phyloP scores from a whole-genome alignment of 2,329 filamentous ascomycete genomes.

The Exophiala dermatitidis region DNA sequence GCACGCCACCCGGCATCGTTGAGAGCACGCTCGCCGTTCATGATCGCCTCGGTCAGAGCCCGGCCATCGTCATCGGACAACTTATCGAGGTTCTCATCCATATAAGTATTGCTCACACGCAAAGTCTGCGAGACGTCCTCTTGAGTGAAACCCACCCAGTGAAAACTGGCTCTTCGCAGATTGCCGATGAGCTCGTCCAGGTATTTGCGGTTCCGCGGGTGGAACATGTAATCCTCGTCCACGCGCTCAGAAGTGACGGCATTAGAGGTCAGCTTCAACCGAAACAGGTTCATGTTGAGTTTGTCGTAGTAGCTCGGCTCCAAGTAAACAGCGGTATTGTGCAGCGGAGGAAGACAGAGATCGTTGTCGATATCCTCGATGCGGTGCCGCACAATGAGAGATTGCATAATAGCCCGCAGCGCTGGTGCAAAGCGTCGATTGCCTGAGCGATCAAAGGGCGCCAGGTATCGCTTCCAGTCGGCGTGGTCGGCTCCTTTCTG shows the following conservation, averaged over 20 bases:
- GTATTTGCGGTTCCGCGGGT: slow-evolving; percentile 61
- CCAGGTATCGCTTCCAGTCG: slow-evolving; percentile 68
- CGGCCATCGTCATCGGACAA: slow-evolving; percentile 55
- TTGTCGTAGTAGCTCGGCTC: slow-evolving; percentile 81
- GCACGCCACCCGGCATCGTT: slow-evolving; percentile 57
- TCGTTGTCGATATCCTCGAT: slow-evolving; percentile 60
- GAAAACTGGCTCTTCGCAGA: slow-evolving; percentile 75
- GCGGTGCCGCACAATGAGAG: slow-evolving; percentile 72
- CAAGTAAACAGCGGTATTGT: slow-evolving; percentile 64
- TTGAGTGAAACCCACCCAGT: slow-evolving; percentile 65
- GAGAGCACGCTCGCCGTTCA: slow-evolving; percentile 54
- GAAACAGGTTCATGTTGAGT: slow-evolving; percentile 74
- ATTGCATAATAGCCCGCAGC: slow-evolving; percentile 63
- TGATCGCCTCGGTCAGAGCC: slow-evolving; percentile 59
- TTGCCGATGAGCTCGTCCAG: slow-evolving; percentile 67
- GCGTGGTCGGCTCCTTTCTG: slow-evolving; percentile 50
- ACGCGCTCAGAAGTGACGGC: slow-evolving; percentile 78
- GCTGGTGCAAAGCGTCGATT: slow-evolving; percentile 37
- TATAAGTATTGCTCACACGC: slow-evolving; percentile 60
- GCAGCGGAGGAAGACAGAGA: slow-evolving; percentile 61
- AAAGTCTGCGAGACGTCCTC: slow-evolving; percentile 57
- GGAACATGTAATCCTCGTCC: slow-evolving; percentile 84
- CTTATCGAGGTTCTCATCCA: slow-evolving; percentile 53
- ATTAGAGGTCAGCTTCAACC: slow-evolving; percentile 77
- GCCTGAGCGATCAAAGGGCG: slow-evolving; percentile 55